phyloP scores from a whole-genome alignment of 179 eudicot genomes.

The Monotropa hypopitys region DNA sequence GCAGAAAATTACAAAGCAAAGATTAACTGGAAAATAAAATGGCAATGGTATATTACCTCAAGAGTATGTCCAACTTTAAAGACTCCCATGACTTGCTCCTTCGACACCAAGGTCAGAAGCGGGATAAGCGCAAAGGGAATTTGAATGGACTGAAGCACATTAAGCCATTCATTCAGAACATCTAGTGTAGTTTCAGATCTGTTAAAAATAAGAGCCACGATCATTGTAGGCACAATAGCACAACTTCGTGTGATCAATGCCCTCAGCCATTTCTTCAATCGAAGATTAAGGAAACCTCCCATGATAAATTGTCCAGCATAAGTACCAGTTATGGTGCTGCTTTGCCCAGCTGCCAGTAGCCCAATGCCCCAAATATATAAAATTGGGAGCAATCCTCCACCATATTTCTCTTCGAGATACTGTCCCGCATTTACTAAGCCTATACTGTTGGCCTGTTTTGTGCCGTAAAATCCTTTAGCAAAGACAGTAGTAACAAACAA shows the following conservation, averaged over 20 bases:
- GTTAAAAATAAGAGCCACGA: constrained; percentile 60
- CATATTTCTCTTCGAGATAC: constrained; percentile 50
- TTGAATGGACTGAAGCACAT: constrained; percentile 82
- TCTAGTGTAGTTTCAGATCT: constrained; percentile 63
- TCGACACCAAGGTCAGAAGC: constrained; percentile 68
- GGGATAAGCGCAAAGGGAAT: constrained; percentile 90
- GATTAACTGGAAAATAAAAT: not conserved
- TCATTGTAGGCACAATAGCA: constrained; percentile 83
- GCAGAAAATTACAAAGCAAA: not conserved
- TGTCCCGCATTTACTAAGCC: constrained; percentile 69
- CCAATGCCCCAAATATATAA: constrained; percentile 77
- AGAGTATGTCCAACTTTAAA: constrained; percentile 55
- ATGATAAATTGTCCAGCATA: constrained; percentile 93
- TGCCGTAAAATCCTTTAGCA: constrained; percentile 66
- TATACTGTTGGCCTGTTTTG: constrained; percentile 41
- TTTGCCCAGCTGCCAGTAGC: constrained; percentile 65
- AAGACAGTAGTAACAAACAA: constrained; percentile 60
- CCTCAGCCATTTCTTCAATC: constrained; percentile 67
- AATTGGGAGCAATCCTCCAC: constrained; percentile 56
- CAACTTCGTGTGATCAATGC: constrained; percentile 77
- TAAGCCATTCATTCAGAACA: constrained; percentile 80
- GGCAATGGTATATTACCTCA: constrained; percentile 31
- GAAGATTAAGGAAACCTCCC: constrained; percentile 83
- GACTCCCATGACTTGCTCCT: constrained; percentile 60
- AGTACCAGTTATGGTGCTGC: constrained; percentile 80